These are phyloP conservation scores for Aspergillus baeticus DNA, from an alignment of 495 filamentous ascomycete genomes.

Conservation along the genomic window DNA sequence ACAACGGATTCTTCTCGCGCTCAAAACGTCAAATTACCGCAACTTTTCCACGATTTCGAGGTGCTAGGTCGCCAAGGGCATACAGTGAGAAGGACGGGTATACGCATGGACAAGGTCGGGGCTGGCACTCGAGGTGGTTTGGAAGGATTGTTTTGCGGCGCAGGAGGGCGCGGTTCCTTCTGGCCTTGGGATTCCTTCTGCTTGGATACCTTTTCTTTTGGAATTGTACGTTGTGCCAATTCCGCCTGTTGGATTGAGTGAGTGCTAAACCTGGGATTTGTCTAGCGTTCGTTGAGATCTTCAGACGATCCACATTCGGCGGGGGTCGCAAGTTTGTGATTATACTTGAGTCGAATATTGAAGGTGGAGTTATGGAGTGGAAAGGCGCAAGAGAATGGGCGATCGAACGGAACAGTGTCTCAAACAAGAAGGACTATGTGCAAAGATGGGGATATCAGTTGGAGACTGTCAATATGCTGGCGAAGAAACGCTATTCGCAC, in stretches of 20 bases:
- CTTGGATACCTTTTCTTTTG: slow-evolving; percentile 62
- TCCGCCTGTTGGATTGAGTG: not conserved
- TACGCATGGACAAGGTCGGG: slow-evolving; percentile 56
- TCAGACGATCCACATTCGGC: slow-evolving; percentile 63
- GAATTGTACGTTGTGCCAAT: slow-evolving; percentile 34
- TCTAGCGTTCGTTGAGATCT: slow-evolving; percentile 40
- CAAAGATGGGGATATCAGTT: slow-evolving; percentile 91
- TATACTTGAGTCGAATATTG: slow-evolving; percentile 89
- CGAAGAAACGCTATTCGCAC: slow-evolving; percentile 97
- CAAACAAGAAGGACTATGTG: slow-evolving; percentile 89
- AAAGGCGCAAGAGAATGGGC: slow-evolving; percentile 98
- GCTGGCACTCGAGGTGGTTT: slow-evolving; percentile 30
- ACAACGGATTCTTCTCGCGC: slow-evolving; percentile 78
- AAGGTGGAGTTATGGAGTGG: slow-evolving; percentile 98
- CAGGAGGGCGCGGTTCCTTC: slow-evolving; percentile 58
- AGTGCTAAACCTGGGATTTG: not conserved
- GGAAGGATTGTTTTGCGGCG: slow-evolving; percentile 46
- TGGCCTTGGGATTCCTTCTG: slow-evolving; percentile 59
- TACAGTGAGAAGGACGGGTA: slow-evolving; percentile 80
- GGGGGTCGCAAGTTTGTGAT: slow-evolving; percentile 91
- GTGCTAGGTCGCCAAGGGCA: slow-evolving; percentile 27
- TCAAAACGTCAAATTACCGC: slow-evolving; percentile 73
- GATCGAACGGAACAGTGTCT: slow-evolving; percentile 91
- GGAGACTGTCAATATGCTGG: slow-evolving; percentile 96
- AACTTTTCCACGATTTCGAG: slow-evolving; percentile 67